These are phyloP conservation scores for Mycena chlorophos DNA, from an alignment of 768 basidiomycete genomes.

Conservation along the genomic window DNA sequence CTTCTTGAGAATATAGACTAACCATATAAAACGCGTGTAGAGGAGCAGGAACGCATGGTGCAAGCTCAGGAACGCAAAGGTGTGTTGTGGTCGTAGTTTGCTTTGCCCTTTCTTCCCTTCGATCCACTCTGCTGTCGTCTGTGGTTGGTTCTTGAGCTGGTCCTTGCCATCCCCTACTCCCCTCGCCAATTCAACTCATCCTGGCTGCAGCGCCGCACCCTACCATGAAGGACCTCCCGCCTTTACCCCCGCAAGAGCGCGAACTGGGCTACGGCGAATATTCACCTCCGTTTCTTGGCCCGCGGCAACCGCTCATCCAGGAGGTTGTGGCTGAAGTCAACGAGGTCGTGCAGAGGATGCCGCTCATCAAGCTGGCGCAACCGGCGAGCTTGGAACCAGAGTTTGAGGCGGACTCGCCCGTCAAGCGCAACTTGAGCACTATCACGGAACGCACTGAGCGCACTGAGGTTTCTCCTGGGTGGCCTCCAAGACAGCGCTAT, in stretches of 20 bases:
- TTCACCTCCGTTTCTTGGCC: constrained; percentile 16
- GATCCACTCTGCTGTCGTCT: constrained; percentile 27
- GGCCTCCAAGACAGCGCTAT: constrained; percentile 44
- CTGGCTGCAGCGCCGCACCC: constrained; percentile 4
- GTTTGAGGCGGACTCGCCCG: constrained; percentile 29
- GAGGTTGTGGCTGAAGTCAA: constrained; percentile 13
- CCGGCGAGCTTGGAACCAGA: constrained; percentile 43
- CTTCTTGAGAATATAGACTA: not conserved
- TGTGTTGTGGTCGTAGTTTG: constrained; percentile 52
- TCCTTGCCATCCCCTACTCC: constrained; percentile 47
- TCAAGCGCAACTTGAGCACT: constrained; percentile 51
- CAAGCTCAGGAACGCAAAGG: constrained; percentile 79
- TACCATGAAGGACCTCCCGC: constrained; percentile 22
- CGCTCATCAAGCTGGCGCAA: constrained; percentile 62
- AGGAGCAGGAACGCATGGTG: constrained; percentile 65
- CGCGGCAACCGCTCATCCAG: constrained; percentile 4
- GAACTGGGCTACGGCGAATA: constrained; percentile 25
- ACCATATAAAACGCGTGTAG: constrained; percentile 39
- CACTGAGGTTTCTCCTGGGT: constrained; percentile 55
- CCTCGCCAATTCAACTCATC: constrained; percentile 21
- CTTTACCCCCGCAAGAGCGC: constrained; percentile 19
- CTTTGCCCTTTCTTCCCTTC: constrained; percentile 27
- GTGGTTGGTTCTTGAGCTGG: constrained; percentile 47
- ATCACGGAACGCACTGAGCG: constrained; percentile 70
- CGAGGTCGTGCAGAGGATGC: constrained; percentile 35